Evolutionary conservation across 2,329 filamentous ascomycete genomes (phyloP), one percentile per base, ranked within the genome.

Genomic region (Paraconiothyrium sp.): DNA sequence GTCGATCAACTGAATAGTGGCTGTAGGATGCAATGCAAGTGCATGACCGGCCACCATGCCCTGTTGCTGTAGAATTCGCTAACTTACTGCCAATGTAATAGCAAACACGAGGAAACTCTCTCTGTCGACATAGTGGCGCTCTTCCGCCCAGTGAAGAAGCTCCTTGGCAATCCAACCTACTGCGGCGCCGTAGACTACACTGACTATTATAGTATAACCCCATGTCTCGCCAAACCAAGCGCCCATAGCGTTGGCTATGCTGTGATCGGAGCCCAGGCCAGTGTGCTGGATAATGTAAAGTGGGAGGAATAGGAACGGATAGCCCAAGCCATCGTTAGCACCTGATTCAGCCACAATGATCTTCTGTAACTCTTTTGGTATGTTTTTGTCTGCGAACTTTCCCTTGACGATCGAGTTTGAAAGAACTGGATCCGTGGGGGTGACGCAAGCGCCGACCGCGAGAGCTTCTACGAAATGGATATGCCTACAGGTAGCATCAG

Each of bases 341-440:
- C 93, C 94, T 0, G 91, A 93, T 80, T 97, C 93, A 41, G 80
- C 82, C 61, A 81, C 80, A 62, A 82, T 83, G 61, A 83, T 92
- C 66, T 90, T 89, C 80, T 97, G 93, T 52, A 97, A 81, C 32
- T 90, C 86, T 60, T 89, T 89, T 0, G 94, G 93, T 20, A 97
- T 90, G 74, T 97, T 95, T 71, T 93, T 90, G 72, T 97, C 93
- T 0, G 94, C 94, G 74, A 97, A 97, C 70, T 92, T 94, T 35
- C 93, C 93, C 81, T 97, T 97, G 49, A 97, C 92, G 60, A 97
- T 97, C 2, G 91, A 91, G 66, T 95, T 94, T 16, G 91, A 94
- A 41, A 97, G 79, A 1, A 97, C 89, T 0, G 94, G 94, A 71
- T 97, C 94, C 0, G 94, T 97, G 0, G 93, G 94, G 2, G 94